phyloP scores from a whole-genome alignment of 768 basidiomycete genomes.

The Russula virescens region DNA sequence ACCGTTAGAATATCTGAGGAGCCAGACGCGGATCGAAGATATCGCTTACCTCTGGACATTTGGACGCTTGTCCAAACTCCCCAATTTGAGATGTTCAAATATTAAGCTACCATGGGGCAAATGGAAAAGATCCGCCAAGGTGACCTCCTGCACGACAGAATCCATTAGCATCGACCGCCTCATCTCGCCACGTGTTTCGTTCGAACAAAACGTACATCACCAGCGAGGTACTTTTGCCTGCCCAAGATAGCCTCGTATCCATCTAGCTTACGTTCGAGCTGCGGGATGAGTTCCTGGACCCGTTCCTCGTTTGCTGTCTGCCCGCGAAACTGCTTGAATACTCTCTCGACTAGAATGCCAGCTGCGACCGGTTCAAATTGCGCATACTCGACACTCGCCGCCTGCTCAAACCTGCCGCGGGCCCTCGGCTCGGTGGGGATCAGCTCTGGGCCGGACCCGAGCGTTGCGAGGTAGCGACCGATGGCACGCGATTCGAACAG shows the following conservation, averaged over 20 bases:
- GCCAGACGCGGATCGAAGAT: neutral
- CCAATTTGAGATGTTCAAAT: neutral
- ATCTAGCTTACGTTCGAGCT: slow-evolving; percentile 1
- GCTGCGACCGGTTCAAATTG: neutral
- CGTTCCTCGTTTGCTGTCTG: neutral
- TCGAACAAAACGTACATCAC: slow-evolving; percentile 2
- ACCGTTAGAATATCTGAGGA: neutral
- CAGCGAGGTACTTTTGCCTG: slow-evolving; percentile 19
- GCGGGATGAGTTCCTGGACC: neutral
- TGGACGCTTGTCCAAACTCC: neutral
- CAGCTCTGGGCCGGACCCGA: slow-evolving; percentile 26
- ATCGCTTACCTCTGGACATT: slow-evolving; percentile 6
- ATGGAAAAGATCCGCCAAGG: slow-evolving; percentile 16
- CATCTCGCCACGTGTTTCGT: too few species aligned
- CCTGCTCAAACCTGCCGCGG: slow-evolving; percentile 28
- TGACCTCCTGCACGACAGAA: neutral
- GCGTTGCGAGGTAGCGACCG: slow-evolving; percentile 24
- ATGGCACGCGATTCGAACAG: slow-evolving; percentile 30
- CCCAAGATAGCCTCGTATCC: slow-evolving; percentile 8
- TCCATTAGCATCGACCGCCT: neutral
- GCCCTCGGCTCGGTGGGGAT: slow-evolving; percentile 25
- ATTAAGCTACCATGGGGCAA: neutral
- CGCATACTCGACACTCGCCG: slow-evolving; percentile 27
- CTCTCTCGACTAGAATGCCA: neutral
- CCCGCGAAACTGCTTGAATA: neutral